These are phyloP conservation scores for Phytophthora cactorum DNA, from an alignment of 352 stramenopile species.

Conservation along the genomic window DNA sequence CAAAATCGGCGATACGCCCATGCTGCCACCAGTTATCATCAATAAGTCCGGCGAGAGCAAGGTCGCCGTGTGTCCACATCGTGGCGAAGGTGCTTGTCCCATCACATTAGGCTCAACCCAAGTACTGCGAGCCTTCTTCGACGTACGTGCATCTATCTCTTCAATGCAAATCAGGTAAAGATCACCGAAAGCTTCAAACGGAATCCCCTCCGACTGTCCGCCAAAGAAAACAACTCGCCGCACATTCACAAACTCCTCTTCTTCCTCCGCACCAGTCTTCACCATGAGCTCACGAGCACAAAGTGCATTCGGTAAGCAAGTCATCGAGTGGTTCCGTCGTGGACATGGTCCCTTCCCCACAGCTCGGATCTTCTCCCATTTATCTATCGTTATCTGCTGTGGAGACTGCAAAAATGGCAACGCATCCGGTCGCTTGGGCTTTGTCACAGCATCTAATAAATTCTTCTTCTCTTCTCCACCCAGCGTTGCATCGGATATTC, in stretches of 20 bases:
- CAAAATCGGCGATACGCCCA: slow-evolving; percentile 59
- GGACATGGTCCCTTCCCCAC: slow-evolving; percentile 51
- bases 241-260: slow-evolving; percentile 30
- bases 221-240: slow-evolving; percentile 72
- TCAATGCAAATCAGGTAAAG: slow-evolving; percentile 57
- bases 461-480: slow-evolving; percentile 19
- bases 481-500: slow-evolving; percentile 31
- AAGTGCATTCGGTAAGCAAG: slow-evolving; percentile 45
- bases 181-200: slow-evolving; percentile 74
- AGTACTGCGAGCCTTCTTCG: slow-evolving; percentile 32
- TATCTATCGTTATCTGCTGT: slow-evolving; percentile 47
- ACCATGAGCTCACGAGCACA: slow-evolving; percentile 13
- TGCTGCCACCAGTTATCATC: slow-evolving; percentile 69
- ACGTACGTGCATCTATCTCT: slow-evolving; percentile 12
- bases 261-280: background rate
- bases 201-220: slow-evolving; percentile 69
- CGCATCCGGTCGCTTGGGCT: slow-evolving; percentile 17
- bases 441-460: background rate
- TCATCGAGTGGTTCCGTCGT: slow-evolving; percentile 72
- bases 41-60: slow-evolving; percentile 50
- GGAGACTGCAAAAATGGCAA: slow-evolving; percentile 50
- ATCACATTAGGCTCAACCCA: slow-evolving; percentile 47
- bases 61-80: slow-evolving; percentile 57
- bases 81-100: slow-evolving; percentile 44
- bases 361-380: slow-evolving; percentile 69